phyloP scores from a whole-genome alignment of 805 yeast species.

The Wickerhamiella spandovensis region DNA sequence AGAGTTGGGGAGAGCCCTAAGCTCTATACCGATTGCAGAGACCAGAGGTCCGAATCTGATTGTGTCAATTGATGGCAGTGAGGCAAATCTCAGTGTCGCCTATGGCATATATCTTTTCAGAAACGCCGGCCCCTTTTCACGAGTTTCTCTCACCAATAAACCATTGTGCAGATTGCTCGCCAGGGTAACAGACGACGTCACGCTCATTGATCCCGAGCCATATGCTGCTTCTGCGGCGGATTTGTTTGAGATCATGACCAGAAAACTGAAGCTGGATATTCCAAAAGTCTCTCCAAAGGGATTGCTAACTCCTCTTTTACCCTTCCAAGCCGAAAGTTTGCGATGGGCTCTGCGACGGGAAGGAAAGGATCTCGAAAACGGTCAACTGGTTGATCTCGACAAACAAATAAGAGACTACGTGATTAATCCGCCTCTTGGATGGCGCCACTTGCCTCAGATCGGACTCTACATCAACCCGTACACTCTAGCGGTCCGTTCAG shows the following conservation, averaged over 20 bases:
- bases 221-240: slow-evolving; percentile 9
- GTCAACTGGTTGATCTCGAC: slow-evolving; percentile 14
- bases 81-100: not conserved
- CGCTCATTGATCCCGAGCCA: slow-evolving; percentile 7
- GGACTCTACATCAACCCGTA: slow-evolving; percentile 21
- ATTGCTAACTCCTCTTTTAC: slow-evolving; percentile 14
- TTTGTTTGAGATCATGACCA: slow-evolving; percentile 9
- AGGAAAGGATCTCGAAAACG: slow-evolving; percentile 19
- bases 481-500: slow-evolving; percentile 3
- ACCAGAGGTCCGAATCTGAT: not conserved
- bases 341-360: slow-evolving; percentile 26
- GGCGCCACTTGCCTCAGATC: slow-evolving; percentile 13
- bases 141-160: not conserved
- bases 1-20: not conserved
- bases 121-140: not conserved
- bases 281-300: slow-evolving; percentile 10
- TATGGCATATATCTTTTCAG: not conserved
- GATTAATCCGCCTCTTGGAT: slow-evolving; percentile 19
- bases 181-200: slow-evolving; percentile 7
- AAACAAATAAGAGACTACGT: slow-evolving; percentile 10
- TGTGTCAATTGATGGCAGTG: not conserved
- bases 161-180: slow-evolving; percentile 6
- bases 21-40: not conserved
- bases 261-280: not conserved
- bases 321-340: slow-evolving; percentile 26